These are phyloP conservation scores for Solanum sparsipilum DNA, from an alignment of 257 asterid species.

Conservation along the genomic window DNA sequence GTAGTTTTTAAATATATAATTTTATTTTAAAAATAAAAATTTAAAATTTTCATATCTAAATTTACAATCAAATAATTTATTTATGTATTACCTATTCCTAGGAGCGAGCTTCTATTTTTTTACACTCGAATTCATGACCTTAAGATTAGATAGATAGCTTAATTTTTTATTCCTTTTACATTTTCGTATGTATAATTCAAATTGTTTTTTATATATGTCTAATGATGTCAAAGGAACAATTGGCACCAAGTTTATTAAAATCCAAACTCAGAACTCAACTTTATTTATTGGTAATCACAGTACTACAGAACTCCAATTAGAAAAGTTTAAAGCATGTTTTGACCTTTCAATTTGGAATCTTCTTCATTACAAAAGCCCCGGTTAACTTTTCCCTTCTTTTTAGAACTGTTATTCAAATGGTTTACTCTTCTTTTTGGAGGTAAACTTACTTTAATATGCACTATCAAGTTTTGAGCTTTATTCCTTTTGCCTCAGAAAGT, in stretches of 20 bases:
- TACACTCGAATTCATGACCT: no score
- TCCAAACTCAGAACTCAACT: background rate
- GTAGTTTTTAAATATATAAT: no score
- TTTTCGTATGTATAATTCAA: no score
- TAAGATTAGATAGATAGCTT: no score
- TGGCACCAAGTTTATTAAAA: background rate
- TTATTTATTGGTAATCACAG: background rate
- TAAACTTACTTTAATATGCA: background rate
- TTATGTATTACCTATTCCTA: no score
- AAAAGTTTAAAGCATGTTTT: background rate
- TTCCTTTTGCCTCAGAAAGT: background rate
- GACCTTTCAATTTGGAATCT: background rate
- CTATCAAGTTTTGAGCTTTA: background rate
- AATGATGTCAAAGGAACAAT: background rate
- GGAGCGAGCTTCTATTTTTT: no score
- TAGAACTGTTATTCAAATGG: background rate
- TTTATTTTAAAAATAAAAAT: no score
- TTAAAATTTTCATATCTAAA: no score
- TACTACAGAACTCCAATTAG: background rate
- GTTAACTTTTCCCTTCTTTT: background rate
- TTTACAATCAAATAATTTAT: no score
- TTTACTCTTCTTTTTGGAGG: background rate
- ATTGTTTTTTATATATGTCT: background rate
- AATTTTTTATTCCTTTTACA: background rate
- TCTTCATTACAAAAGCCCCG: background rate